phyloP scores from a whole-genome alignment of 768 basidiomycete species.

The Cystobasidium tubakii region DNA sequence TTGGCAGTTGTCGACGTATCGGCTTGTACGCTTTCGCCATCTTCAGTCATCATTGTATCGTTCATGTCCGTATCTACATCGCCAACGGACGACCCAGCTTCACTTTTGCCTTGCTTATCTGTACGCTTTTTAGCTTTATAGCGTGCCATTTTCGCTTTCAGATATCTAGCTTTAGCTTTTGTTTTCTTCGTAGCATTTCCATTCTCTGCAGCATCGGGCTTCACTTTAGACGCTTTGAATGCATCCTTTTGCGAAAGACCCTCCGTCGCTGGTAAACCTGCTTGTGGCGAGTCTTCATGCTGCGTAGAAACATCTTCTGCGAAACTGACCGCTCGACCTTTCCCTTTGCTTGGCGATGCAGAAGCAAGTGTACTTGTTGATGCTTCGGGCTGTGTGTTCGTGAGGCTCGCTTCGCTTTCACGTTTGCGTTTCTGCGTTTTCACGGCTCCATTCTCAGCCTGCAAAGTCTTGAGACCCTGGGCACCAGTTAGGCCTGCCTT shows the following conservation, averaged over 20 bases:
- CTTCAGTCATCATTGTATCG: constrained; percentile 26
- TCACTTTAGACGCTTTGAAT: background rate
- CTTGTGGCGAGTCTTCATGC: constrained; percentile 1
- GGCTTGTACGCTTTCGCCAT: constrained; percentile 30
- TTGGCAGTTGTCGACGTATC: constrained; percentile 25
- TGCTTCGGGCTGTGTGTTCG: background rate
- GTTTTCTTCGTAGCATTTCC: constrained; percentile 56
- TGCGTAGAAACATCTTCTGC: background rate
- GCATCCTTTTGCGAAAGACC: constrained; percentile 14
- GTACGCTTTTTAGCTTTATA: constrained; percentile 55
- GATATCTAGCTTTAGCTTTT: constrained; percentile 65
- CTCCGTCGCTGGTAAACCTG: background rate
- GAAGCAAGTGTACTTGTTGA: background rate
- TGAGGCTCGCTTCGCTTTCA: background rate
- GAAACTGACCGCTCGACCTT: constrained; percentile 27
- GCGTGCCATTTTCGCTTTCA: constrained; percentile 65
- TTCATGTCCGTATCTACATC: background rate
- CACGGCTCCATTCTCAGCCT: constrained; percentile 6
- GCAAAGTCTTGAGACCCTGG: background rate
- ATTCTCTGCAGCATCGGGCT: constrained; percentile 36
- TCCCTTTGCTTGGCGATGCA: constrained; percentile 5
- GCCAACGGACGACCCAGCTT: constrained; percentile 40
- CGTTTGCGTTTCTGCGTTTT: constrained; percentile 6
- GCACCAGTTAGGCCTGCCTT: background rate
- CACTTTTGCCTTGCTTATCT: constrained; percentile 46